Evolutionary conservation across 1,139 yeast species (phyloP), one percentile per base, ranked within the genome.

Genomic region (Scheffersomyces parashehatae): DNA sequence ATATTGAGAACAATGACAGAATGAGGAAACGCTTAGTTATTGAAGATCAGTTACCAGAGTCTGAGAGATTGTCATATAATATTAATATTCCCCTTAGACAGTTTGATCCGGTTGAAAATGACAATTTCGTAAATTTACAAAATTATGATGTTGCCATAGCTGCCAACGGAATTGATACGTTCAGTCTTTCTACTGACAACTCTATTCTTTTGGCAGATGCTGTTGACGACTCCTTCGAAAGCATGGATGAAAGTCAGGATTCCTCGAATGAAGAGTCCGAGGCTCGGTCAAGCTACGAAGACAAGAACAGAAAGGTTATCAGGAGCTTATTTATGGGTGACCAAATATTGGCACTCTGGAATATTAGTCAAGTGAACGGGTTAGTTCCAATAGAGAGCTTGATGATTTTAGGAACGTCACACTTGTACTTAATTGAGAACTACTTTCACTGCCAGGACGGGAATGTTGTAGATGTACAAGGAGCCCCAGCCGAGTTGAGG

Each of bases 271-370:
- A 68, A 16, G 68, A 64, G 34, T 59, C 64, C 4, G 51, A 50
- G 12, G 36, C 62, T 15, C 73, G 65, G 37, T 52, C 59, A 9
- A 65, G 66, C 3, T 74, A 73, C 44, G 88, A 83, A 48, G 95
- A 87, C 56, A 82, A 81, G 52, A 87, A 88, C 58, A 67, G 95
- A 43, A 84, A 84, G 55, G 85, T 88, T 0, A 65, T 88, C 28
- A 71, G 91, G 45, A 79, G 86, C 52, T 64, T 88, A 40, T 83
- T 69, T 53, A 75, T 81, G 45, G 87, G 88, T n/a, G 97, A 88
- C 58, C 77, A 75, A 42, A 85, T 88, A 26, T 73, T 70, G 11
- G 79, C 81, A 8, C 64, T 88, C n/a, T 83, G 88, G 83, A 88
- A 88, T 59, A 81, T 86, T 2, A 81, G 90, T 47, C 82, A 83